phyloP scores from a whole-genome alignment of 192 early-diverging fungal genomes.

The Rhizoclosmatium globosum region DNA sequence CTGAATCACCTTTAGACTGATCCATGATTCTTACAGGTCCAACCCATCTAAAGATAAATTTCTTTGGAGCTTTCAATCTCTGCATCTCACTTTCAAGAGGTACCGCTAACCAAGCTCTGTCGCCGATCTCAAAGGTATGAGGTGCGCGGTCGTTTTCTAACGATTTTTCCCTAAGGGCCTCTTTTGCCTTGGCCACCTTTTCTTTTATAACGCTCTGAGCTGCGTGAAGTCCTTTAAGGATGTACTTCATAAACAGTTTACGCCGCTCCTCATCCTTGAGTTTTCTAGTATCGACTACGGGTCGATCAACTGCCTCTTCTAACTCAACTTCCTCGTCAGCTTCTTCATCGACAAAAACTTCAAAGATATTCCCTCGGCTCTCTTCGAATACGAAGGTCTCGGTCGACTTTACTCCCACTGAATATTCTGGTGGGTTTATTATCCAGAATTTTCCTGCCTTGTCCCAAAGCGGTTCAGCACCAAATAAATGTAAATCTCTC shows the following conservation, averaged over 20 bases:
- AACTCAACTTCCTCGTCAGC: not conserved
- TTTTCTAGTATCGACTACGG: not conserved
- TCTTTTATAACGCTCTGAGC: not conserved
- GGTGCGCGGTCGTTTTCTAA: not conserved
- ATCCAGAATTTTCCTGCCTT: not conserved
- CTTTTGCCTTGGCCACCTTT: not conserved
- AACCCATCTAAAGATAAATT: constrained; percentile 1
- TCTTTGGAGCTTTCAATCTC: not conserved
- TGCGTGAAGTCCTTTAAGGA: not conserved
- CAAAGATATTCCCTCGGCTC: no score
- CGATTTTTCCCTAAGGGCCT: not conserved
- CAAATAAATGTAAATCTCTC: not conserved
- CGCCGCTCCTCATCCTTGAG: not conserved
- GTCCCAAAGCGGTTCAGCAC: not conserved
- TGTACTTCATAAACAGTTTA: not conserved
- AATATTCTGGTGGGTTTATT: not conserved
- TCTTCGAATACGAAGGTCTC: not conserved
- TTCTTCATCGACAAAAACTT: not conserved
- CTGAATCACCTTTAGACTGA: not conserved
- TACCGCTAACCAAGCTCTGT: not conserved
- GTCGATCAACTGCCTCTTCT: no score
- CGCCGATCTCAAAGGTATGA: not conserved
- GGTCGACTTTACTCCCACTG: not conserved
- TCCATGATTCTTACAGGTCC: constrained; percentile 1
- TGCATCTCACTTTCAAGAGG: not conserved